A percentile compares a stretch with the other conserved stretches of the same genome.
phyloP scores from a whole-genome alignment of 1,284 basidiomycete species.

The Trametes sp. region DNA sequence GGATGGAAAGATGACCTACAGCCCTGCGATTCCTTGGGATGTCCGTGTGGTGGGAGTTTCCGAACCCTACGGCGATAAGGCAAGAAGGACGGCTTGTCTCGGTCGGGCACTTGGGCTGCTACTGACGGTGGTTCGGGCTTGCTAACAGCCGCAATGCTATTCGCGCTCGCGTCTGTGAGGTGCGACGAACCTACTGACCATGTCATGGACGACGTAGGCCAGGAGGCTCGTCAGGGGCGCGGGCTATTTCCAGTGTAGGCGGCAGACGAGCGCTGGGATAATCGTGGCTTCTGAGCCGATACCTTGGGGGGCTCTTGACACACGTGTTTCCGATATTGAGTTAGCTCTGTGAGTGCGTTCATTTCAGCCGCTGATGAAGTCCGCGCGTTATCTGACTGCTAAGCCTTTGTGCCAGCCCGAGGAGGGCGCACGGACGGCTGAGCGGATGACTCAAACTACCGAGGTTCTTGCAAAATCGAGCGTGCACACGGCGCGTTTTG shows the following conservation, averaged over 20 bases:
- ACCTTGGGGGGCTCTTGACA: slow-evolving; percentile 21
- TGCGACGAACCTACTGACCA: background rate
- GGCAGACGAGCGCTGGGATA: slow-evolving; percentile 21
- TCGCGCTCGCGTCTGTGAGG: background rate
- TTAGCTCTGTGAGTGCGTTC: slow-evolving; percentile 16
- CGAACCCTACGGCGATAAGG: slow-evolving; percentile 29
- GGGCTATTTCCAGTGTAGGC: slow-evolving; percentile 18
- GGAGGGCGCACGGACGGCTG: slow-evolving; percentile 2
- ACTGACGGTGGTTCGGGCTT: background rate
- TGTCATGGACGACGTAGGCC: background rate
- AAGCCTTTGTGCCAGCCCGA: slow-evolving; percentile 8
- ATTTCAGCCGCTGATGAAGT: slow-evolving; percentile 19
- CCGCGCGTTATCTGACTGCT: slow-evolving; percentile 26
- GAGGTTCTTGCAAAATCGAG: slow-evolving; percentile 25
- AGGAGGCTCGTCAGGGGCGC: slow-evolving; percentile 21
- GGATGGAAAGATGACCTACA: slow-evolving; percentile 24
- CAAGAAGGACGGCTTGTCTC: slow-evolving; percentile 12
- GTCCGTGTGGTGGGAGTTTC: slow-evolving; percentile 19
- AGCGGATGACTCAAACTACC: slow-evolving; percentile 25
- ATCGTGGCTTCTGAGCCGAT: slow-evolving; percentile 24
- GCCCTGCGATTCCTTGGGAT: slow-evolving; percentile 4
- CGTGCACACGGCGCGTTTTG: slow-evolving; percentile 5
- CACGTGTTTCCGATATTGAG: slow-evolving; percentile 33
- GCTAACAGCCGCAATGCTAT: background rate
- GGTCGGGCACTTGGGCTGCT: slow-evolving; percentile 6